Evolutionary conservation across 202 grass and related monocot genomes (phyloP), one percentile per base, ranked within the genome.

Genomic region (Zizania palustris): DNA sequence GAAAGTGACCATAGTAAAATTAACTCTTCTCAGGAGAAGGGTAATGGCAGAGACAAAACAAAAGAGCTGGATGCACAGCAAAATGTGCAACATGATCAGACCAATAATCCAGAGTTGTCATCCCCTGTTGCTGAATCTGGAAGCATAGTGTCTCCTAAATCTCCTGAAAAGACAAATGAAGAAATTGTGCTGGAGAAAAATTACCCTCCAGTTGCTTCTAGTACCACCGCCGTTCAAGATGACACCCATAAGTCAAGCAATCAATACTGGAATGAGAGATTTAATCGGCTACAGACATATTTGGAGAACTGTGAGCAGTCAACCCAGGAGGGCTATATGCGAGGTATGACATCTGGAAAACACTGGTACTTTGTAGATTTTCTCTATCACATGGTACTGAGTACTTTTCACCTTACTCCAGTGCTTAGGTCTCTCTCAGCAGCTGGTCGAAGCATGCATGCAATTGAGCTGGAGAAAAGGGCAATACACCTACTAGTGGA

Each of bases 281-380:
- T 86, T 59, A 67, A 76, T 66, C 85, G 80, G 53, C 74, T 97
- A 71, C 91, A 97, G 57, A 63, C 77, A 70, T 28, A 28, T 71
- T 84, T 88, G 89, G 82, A 90, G 55, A 89, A 79, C 54, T 92
- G 91, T 45, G 89, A 94, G 65, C 70, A 78, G 72, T 92, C 94
- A 76, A 84, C 65, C 56, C 91, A 97, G 73, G 95, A 97, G 85
- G 91, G 90, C 54, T 97, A 94, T 68, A 65, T 97, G 48, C 79
- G 44, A 79, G 93, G 89, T 97, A 97, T 88, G 94, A 48, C 46
- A 33, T 77, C 64, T 79, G 15, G 22, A 20, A 14, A 21, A 11
- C 49, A 79, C 66, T 58, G 19, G 44, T 70, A 67, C 78, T 65
- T 49, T 40, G 11, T 80, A 45, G 5, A 37, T n/a, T 53, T 51